These are phyloP conservation scores for Trametes maxima DNA, from an alignment of 768 basidiomycete species.

Conservation along the genomic window DNA sequence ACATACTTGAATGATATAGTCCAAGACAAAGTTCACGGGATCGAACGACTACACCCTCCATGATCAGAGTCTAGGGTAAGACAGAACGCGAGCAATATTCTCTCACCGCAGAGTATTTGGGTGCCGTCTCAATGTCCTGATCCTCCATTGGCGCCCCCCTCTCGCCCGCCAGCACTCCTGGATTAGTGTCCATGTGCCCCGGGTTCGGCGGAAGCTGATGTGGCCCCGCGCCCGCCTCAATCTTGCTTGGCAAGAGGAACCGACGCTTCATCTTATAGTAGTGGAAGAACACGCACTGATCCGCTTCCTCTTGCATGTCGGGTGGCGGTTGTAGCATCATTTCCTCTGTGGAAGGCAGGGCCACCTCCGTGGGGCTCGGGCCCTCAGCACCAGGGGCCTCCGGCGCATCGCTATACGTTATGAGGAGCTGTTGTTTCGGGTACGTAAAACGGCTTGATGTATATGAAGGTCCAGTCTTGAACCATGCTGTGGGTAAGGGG, in stretches of 20 bases:
- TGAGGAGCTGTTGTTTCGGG: not conserved
- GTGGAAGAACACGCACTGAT: conserved; percentile 14
- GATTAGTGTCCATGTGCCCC: too few relatives aligned
- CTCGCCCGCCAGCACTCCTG: too few relatives aligned
- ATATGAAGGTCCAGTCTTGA: not conserved
- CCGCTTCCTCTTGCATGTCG: too few relatives aligned
- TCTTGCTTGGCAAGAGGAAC: not conserved
- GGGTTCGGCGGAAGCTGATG: conserved; percentile 4
- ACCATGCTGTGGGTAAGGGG: not conserved
- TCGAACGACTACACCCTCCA: not conserved
- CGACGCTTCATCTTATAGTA: conserved; percentile 11
- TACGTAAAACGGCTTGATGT: too few relatives aligned
- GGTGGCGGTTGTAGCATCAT: too few relatives aligned
- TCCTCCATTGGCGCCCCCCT: too few relatives aligned
- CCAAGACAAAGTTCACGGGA: conserved; percentile 23
- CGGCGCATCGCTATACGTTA: not conserved
- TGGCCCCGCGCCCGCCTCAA: conserved; percentile 20
- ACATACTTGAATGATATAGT: conserved; percentile 24
- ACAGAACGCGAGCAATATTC: too few relatives aligned
- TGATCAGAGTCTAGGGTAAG: too few relatives aligned
- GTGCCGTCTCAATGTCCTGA: too few relatives aligned
- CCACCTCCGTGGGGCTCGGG: not conserved
- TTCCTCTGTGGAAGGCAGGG: not conserved
- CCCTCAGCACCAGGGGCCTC: not conserved
- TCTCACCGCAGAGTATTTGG: too few relatives aligned